Evolutionary conservation across 805 yeast genomes (phyloP).

Genomic region (Ogataea neopini): DNA sequence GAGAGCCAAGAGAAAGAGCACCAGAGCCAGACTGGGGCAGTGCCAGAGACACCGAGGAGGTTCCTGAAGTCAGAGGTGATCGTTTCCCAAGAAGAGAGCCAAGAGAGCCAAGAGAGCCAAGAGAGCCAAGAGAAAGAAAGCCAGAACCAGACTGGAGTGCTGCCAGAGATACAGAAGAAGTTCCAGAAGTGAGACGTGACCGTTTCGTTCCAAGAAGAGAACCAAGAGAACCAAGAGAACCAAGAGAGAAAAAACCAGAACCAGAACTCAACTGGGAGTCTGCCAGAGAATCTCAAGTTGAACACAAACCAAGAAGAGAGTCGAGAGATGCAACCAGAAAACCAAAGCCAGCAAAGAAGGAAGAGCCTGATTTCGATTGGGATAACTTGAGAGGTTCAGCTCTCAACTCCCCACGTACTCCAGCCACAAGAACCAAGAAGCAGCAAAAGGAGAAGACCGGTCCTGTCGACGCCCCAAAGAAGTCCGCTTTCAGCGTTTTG

Average conservation of each 20-base stretch:
- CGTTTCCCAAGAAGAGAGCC: constrained; percentile 32
- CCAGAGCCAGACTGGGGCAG: constrained; percentile 51
- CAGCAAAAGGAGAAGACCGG: constrained; percentile 33
- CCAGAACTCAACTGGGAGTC: constrained; percentile 47
- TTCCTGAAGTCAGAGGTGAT: constrained; percentile 21
- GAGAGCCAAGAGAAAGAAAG: constrained; percentile 46
- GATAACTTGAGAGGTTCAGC: constrained; percentile 29
- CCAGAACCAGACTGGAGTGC: constrained; percentile 61
- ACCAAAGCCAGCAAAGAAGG: constrained; percentile 14
- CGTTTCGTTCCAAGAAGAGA: constrained; percentile 31
- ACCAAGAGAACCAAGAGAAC: constrained; percentile 12
- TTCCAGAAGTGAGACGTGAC: constrained; percentile 2
- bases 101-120: constrained; percentile 22
- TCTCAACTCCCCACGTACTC: constrained; percentile 10
- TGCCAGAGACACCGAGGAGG: constrained; percentile 37
- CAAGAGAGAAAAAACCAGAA: constrained; percentile 36
- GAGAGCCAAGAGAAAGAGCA: constrained; percentile 38
- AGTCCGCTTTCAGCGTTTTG: constrained; percentile 52
- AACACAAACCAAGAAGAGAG: constrained; percentile 17
- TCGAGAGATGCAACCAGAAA: constrained; percentile 15
- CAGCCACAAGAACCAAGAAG: constrained; percentile 4
- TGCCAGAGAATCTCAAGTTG: constrained; percentile 36
- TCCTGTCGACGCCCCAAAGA: constrained; percentile 34
- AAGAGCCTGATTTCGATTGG: constrained; percentile 25
- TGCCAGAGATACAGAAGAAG: constrained; percentile 39